Conservation (phyloP, 768 basidiomycete genomes). For the Exsudoporus frostii region DNA sequence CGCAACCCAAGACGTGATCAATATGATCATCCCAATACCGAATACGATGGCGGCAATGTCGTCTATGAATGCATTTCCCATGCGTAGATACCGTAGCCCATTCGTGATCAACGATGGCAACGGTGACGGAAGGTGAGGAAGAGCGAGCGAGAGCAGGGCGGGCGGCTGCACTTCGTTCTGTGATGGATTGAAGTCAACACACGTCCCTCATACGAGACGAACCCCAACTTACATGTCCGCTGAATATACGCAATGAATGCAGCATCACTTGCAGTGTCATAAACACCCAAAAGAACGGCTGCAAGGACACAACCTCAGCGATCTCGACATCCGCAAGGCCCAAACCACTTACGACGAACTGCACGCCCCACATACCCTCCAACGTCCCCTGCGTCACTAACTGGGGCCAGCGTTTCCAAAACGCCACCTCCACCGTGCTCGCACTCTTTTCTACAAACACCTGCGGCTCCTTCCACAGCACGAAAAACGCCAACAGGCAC, state of each 20-base stretch:
- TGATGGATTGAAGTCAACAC: conserved; percentile 1
- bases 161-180: conserved; percentile 63
- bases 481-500: conserved; percentile 63
- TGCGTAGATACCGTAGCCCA: conserved; percentile 62
- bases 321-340: neutral
- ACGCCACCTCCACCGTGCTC: conserved; percentile 31
- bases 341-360: conserved; percentile 49
- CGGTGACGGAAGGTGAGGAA: conserved; percentile 66
- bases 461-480: conserved; percentile 62
- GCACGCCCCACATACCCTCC: conserved; percentile 45
- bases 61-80: conserved; percentile 65
- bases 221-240: conserved; percentile 53
- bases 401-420: conserved; percentile 65
- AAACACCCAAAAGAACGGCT: conserved; percentile 87
- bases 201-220: neutral
- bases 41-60: conserved; percentile 69
- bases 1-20: conserved; percentile 48
- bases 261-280: conserved; percentile 66
- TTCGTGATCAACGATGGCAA: conserved; percentile 61
- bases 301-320: conserved; percentile 1
- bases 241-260: conserved; percentile 71
- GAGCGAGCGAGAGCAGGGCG: conserved; percentile 51
- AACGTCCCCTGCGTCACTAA: conserved; percentile 40
- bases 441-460: conserved; percentile 38
- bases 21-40: conserved; percentile 65